These are phyloP conservation scores for Chondrostereum purpureum DNA, from an alignment of 1,284 basidiomycete species.

Conservation along the genomic window DNA sequence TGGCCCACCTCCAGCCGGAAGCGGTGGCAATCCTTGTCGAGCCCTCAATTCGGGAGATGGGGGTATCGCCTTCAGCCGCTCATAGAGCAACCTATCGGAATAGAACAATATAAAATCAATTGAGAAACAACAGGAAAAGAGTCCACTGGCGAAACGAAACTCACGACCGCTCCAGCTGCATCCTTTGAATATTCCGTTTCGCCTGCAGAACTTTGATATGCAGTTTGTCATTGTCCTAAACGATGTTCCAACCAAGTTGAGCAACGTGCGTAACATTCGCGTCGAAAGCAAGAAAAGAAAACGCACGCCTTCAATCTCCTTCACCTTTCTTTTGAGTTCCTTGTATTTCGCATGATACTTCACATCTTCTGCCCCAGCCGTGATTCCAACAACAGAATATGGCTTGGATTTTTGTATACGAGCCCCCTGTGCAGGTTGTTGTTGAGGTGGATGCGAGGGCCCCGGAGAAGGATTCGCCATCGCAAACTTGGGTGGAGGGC, in stretches of 20 bases:
- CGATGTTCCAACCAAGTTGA: slow-evolving; percentile 1
- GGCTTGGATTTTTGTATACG: slow-evolving; percentile 46
- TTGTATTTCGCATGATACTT: slow-evolving; percentile 89
- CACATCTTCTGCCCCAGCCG: slow-evolving; percentile 77
- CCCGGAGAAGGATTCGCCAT: slow-evolving; percentile 54
- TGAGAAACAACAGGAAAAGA: slow-evolving; percentile 16
- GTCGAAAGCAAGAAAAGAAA: slow-evolving; percentile 17
- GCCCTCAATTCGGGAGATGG: slow-evolving; percentile 45
- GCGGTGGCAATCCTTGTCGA: slow-evolving; percentile 30
- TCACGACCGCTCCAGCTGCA: slow-evolving; percentile 86
- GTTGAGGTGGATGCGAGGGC: slow-evolving; percentile 29
- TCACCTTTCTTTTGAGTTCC: slow-evolving; percentile 84
- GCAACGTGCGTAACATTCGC: no score
- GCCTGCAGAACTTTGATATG: slow-evolving; percentile 76
- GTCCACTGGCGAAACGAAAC: slow-evolving; percentile 26
- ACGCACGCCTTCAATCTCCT: slow-evolving; percentile 74
- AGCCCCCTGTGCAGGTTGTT: slow-evolving; percentile 22
- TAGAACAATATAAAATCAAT: no score
- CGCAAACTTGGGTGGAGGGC: slow-evolving; percentile 30
- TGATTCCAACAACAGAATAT: slow-evolving; percentile 55
- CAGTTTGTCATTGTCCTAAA: slow-evolving; percentile 83
- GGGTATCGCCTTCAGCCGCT: slow-evolving; percentile 58
- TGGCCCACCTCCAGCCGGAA: slow-evolving; percentile 12
- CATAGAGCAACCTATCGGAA: slow-evolving; percentile 72
- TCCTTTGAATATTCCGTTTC: slow-evolving; percentile 81